Evolutionary conservation across 345 rosid species (phyloP), one percentile per base, ranked within the genome.

Genomic region (Acer saccharum): DNA sequence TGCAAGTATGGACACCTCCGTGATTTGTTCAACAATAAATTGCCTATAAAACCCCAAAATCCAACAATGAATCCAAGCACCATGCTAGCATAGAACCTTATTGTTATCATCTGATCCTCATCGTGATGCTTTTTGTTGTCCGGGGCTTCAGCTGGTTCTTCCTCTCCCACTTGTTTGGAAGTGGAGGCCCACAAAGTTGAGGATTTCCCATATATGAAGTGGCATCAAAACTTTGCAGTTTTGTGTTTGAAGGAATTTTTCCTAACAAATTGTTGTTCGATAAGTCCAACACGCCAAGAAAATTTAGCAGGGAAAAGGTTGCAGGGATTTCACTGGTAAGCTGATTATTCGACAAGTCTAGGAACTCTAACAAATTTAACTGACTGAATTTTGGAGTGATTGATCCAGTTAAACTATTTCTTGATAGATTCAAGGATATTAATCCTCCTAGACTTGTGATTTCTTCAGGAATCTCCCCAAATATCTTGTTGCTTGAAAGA

Each of bases 171-270:
- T 67, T 48, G 1, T 58, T 57, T 12, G 17, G 29, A 1, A 73
- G 17, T 2, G 76, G 25, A 1, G 57, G 65, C 14, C 77, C 32
- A 64, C 20, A 64, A 18, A 74, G 44, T 6, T 2, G 27, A 9
- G 61, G 61, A 64, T 74, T 64, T 32, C 70, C 77, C 6, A 4
- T 2, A n/a, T 27, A 74, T 10, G 60, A 10, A 14, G 69, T 10
- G 27, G 77, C 77, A 74, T 64, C 18, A 18, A 74, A 74, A 27
- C 20, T 20, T 11, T 48, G 77, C 0, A 48, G 57, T 48, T 74
- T 14, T 1, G 27, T 64, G 46, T 14, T 48, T 0, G 70, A 18
- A 2, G 70, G 70, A 11, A 74, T 65, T 65, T 64, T 48, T 29
- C 77, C 70, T 0, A 48, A 48, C 20, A 64, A 29, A 10, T 65